phyloP scores from a whole-genome alignment of 2,329 filamentous ascomycete genomes.

The Beauveria scarabaeidicola region DNA sequence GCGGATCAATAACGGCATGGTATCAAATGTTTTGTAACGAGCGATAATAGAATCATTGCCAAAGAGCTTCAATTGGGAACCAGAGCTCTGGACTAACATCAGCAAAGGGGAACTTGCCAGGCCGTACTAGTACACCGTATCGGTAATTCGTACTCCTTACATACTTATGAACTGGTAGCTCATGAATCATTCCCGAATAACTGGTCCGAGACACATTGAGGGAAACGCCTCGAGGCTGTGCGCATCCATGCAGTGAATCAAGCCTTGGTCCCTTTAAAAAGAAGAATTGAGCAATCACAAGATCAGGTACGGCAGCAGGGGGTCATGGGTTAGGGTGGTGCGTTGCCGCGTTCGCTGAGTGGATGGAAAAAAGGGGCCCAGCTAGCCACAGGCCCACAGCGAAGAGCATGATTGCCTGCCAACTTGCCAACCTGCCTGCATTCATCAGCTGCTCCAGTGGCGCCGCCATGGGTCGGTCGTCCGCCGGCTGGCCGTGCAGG shows the following conservation, averaged over 20 bases:
- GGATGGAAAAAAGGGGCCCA: not conserved
- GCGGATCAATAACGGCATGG: not conserved
- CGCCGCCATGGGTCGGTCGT: slow-evolving; percentile 2
- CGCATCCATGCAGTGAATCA: not conserved
- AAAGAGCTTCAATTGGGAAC: not conserved
- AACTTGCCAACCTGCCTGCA: not conserved
- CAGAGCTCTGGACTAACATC: not conserved
- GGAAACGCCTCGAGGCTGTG: not conserved
- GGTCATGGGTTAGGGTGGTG: slow-evolving; percentile 10
- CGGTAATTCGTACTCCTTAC: too few relatives aligned
- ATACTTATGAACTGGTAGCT: not conserved
- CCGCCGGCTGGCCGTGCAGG: not conserved
- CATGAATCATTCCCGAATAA: not conserved
- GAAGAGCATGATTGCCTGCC: too few relatives aligned
- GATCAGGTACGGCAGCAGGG: slow-evolving; percentile 8
- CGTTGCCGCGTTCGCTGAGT: not conserved
- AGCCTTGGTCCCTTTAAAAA: not conserved
- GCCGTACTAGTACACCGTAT: not conserved
- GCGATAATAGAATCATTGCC: not conserved
- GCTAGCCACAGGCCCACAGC: not conserved
- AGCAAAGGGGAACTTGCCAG: not conserved
- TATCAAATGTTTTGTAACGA: not conserved
- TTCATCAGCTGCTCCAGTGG: slow-evolving; percentile 7
- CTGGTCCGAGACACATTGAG: not conserved
- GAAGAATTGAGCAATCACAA: slow-evolving; percentile 8